These are phyloP conservation scores for Rhynchospora pubera DNA, from an alignment of 176 grass and related monocot genomes.

Conservation along the genomic window DNA sequence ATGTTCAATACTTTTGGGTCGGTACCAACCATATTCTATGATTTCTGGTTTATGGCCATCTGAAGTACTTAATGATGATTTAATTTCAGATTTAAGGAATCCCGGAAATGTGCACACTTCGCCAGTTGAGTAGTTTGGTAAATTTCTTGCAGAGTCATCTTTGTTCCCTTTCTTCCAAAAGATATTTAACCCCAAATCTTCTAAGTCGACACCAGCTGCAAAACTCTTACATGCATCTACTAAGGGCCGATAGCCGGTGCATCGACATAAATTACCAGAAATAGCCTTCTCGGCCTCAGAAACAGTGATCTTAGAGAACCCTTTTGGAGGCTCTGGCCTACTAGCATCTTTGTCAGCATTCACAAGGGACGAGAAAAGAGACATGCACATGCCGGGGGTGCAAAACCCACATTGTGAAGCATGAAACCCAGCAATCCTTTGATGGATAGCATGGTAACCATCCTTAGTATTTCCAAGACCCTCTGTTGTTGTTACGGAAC, in stretches of 20 bases:
- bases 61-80: constrained; percentile 14
- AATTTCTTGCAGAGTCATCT: constrained; percentile 26
- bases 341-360: constrained; percentile 60
- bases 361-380: constrained; percentile 62
- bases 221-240: constrained; percentile 83
- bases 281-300: constrained; percentile 54
- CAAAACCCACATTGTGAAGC: constrained; percentile 84
- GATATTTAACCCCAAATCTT: constrained; percentile 68
- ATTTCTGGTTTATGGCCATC: not conserved
- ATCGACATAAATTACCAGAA: constrained; percentile 67
- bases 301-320: constrained; percentile 58
- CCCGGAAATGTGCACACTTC: constrained; percentile 52
- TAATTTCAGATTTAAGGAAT: constrained; percentile 50
- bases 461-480: constrained; percentile 47
- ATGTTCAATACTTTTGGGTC: constrained; percentile 43
- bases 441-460: constrained; percentile 66
- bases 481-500: constrained; percentile 63
- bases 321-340: constrained; percentile 42
- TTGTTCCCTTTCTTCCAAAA: constrained; percentile 55
- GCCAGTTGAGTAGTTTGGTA: constrained; percentile 41
- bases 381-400: constrained; percentile 91
- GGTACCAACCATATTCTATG: constrained; percentile 33
- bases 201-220: constrained; percentile 60
- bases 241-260: constrained; percentile 68
- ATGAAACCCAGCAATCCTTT: constrained; percentile 73